Evolutionary conservation across 2,329 filamentous ascomycete species (phyloP).

Genomic region (Xylariaceae sp.): DNA sequence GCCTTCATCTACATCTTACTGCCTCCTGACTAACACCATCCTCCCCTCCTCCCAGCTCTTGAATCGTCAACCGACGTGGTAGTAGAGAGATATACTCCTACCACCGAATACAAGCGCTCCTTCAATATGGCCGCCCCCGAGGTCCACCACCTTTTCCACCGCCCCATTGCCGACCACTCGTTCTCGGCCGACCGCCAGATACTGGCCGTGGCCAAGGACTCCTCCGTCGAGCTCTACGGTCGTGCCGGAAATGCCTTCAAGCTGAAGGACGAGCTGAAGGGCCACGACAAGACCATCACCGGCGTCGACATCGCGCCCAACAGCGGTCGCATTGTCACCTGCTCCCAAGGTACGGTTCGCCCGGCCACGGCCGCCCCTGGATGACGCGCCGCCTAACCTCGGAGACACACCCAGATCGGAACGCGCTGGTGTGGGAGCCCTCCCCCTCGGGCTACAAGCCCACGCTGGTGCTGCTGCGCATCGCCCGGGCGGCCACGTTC

Average conservation of each 20-base stretch:
- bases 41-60: too few species aligned
- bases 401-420: constrained; percentile 64
- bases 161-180: constrained; percentile 93
- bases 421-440: constrained; percentile 96
- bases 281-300: constrained; percentile 95
- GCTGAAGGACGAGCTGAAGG: constrained; percentile 86
- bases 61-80: too few species aligned
- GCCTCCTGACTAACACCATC: too few species aligned
- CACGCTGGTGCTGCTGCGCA: constrained; percentile 90
- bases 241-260: constrained; percentile 66
- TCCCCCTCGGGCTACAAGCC: constrained; percentile 92
- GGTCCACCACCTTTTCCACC: constrained; percentile 94
- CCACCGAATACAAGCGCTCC: constrained; percentile 41
- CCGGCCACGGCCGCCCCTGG: neutral
- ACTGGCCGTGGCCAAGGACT: constrained; percentile 86
- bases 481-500: constrained; percentile 93
- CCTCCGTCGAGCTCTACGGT: constrained; percentile 80
- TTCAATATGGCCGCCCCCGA: constrained; percentile 70
- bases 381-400: neutral
- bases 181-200: constrained; percentile 89
- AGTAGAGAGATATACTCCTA: constrained; percentile 98
- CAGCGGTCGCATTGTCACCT: constrained; percentile 91
- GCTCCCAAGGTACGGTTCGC: constrained; percentile 67
- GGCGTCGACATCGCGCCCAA: constrained; percentile 90
- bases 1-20: too few species aligned